These are phyloP conservation scores for Ogataea chonburiensis DNA, from an alignment of 805 yeast genomes.

Conservation along the genomic window DNA sequence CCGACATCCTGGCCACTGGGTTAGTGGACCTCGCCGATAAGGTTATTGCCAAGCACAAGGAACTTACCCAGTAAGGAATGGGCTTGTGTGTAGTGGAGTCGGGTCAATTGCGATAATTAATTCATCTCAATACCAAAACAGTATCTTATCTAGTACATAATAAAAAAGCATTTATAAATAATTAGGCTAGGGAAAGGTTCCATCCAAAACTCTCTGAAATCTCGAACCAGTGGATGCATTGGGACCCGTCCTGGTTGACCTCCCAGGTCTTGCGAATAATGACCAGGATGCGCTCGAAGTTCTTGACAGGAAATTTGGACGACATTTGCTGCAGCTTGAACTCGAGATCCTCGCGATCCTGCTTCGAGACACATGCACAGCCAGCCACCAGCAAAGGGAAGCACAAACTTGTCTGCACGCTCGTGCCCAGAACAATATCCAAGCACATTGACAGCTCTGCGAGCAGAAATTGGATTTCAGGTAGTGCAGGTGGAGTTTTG, in stretches of 20 bases:
- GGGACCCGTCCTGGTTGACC: conserved; percentile 30
- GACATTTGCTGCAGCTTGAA: conserved; percentile 26
- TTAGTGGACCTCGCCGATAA: conserved; percentile 25
- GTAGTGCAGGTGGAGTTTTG: conserved; percentile 21
- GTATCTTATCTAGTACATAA: too few species aligned
- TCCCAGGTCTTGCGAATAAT: conserved; percentile 38
- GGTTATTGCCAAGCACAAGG: conserved; percentile 18
- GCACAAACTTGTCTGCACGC: conserved; percentile 27
- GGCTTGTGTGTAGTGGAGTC: too few species aligned
- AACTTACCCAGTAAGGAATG: conserved; percentile 2
- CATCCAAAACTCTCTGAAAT: conserved; percentile 36
- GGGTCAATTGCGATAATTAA: too few species aligned
- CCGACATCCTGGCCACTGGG: conserved; percentile 25
- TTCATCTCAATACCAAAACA: too few species aligned
- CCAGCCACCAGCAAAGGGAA: conserved; percentile 38
- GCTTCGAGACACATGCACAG: conserved; percentile 21
- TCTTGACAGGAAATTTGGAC: conserved; percentile 33
- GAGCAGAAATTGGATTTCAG: conserved; percentile 22
- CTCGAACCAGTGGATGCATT: conserved; percentile 38
- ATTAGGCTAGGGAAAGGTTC: conserved; percentile 27
- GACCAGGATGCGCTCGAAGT: conserved; percentile 31
- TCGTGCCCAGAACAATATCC: conserved; percentile 18
- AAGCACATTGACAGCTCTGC: conserved; percentile 18
- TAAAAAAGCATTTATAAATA: too few species aligned
- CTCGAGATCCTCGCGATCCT: conserved; percentile 27